A percentile compares a stretch with the other conserved stretches of the same genome.
Evolutionary conservation across 192 early-diverging fungal genomes (phyloP).

Genomic region (Irineochytrium annulatum): DNA sequence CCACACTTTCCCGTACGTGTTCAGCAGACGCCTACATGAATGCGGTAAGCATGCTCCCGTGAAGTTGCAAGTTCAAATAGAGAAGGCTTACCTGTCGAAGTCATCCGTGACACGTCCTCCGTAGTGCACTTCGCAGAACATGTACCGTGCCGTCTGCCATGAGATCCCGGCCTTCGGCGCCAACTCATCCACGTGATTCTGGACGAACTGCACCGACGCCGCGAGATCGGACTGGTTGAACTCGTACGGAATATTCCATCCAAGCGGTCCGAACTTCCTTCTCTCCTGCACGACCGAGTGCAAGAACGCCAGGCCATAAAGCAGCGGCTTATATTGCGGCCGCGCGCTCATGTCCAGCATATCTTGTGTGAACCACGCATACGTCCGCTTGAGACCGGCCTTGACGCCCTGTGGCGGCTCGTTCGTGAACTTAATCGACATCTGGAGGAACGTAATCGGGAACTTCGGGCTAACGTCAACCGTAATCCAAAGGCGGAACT

Average conservation of each 20-base stretch:
- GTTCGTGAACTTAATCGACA: conserved; percentile 64
- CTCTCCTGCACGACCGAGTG: conserved; percentile 65
- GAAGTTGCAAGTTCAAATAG: not conserved
- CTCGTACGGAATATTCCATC: conserved; percentile 70
- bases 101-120: conserved; percentile 65
- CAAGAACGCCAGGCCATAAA: conserved; percentile 61
- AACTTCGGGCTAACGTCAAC: conserved; percentile 57
- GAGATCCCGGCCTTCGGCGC: conserved; percentile 58
- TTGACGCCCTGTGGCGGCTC: conserved; percentile 65
- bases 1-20: conserved; percentile 63
- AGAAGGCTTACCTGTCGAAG: conserved; percentile 46
- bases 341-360: conserved; percentile 63
- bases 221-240: conserved; percentile 67
- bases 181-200: conserved; percentile 66
- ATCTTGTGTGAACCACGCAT: conserved; percentile 65
- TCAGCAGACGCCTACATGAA: conserved; percentile 44
- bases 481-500: conserved; percentile 66
- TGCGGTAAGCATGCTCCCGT: not conserved
- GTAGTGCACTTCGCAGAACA: conserved; percentile 69
- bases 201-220: conserved; percentile 62
- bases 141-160: conserved; percentile 59
- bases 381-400: conserved; percentile 62
- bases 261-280: conserved; percentile 62
- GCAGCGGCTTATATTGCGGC: conserved; percentile 62
- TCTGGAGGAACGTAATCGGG: conserved; percentile 65